Percentiles rank a stretch among this genome's conserved stretches.
phyloP scores from a whole-genome alignment of 1,139 yeast species.

The Saccharomyces hybrid region DNA sequence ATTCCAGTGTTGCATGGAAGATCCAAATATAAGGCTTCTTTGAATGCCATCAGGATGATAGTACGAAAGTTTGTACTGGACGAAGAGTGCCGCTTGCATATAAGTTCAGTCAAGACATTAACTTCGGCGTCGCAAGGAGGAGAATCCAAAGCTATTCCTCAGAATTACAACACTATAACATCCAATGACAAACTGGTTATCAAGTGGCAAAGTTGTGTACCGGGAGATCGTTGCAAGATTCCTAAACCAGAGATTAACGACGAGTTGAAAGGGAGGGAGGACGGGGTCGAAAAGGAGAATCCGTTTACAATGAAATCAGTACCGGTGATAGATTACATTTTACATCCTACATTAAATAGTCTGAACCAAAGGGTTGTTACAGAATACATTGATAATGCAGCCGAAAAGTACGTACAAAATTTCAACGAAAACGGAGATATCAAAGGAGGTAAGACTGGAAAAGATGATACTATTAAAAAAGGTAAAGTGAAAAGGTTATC shows the following conservation, averaged over 20 bases:
- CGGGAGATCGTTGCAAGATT: conserved; percentile 36
- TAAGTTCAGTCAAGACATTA: conserved; percentile 12
- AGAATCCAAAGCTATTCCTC: conserved; percentile 18
- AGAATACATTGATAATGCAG: neutral
- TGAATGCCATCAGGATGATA: conserved; percentile 45
- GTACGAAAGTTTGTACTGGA: conserved; percentile 48
- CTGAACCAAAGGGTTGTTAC: neutral
- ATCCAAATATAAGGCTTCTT: conserved; percentile 44
- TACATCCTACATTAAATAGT: conserved; percentile 8
- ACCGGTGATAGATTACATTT: conserved; percentile 13
- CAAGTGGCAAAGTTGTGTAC: conserved; percentile 56
- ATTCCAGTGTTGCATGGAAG: conserved; percentile 58
- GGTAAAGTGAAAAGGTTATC: conserved; percentile 32
- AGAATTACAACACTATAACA: conserved; percentile 13
- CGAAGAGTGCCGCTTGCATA: conserved; percentile 13
- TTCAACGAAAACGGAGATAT: neutral
- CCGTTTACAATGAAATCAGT: conserved; percentile 8
- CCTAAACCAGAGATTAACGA: conserved; percentile 1
- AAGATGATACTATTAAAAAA: neutral
- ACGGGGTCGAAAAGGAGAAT: conserved; percentile 10
- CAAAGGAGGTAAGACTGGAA: neutral
- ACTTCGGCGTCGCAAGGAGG: conserved; percentile 8
- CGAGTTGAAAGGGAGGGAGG: neutral
- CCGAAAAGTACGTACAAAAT: neutral
- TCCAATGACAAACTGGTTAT: conserved; percentile 47